Percentiles rank a stretch among this genome's conserved stretches.
Conservation (phyloP, 2,329 filamentous ascomycete species). For the Dactylellina drechsleri region DNA sequence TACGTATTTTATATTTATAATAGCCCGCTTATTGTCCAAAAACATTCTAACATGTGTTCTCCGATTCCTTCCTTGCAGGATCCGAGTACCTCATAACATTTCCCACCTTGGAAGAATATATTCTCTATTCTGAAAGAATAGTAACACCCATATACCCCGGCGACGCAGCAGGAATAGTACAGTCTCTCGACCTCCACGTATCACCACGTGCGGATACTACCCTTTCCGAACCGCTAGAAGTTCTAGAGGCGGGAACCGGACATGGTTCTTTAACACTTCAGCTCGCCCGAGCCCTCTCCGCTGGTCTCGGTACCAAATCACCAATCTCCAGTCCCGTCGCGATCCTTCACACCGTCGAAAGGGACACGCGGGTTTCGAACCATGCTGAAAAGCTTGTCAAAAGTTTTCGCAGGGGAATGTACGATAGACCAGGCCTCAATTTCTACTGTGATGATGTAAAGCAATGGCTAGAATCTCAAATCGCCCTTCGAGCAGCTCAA, state of each 20-base stretch:
- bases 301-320: conserved; percentile 68
- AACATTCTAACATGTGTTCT: conserved; percentile 11
- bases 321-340: conserved; percentile 3
- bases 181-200: conserved; percentile 78
- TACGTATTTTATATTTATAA: background rate
- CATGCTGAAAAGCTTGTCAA: conserved; percentile 26
- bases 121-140: conserved; percentile 72
- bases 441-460: conserved; percentile 36
- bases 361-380: background rate
- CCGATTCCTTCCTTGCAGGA: conserved; percentile 19
- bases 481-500: background rate
- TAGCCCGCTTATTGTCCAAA: background rate
- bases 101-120: conserved; percentile 78
- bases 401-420: conserved; percentile 36
- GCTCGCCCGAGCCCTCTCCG: conserved; percentile 78
- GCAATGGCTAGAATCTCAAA: conserved; percentile 19
- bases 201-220: conserved; percentile 3
- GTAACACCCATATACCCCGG: conserved; percentile 84
- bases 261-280: conserved; percentile 82
- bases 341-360: conserved; percentile 42
- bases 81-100: conserved; percentile 68
- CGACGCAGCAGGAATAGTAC: conserved; percentile 79
- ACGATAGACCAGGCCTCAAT: conserved; percentile 22
- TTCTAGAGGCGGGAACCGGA: conserved; percentile 86
- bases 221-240: conserved; percentile 70